Evolutionary conservation across 805 yeast genomes (phyloP), one percentile per base, ranked within the genome.

Genomic region (Saccharomycopsis oosterbeekiorum): DNA sequence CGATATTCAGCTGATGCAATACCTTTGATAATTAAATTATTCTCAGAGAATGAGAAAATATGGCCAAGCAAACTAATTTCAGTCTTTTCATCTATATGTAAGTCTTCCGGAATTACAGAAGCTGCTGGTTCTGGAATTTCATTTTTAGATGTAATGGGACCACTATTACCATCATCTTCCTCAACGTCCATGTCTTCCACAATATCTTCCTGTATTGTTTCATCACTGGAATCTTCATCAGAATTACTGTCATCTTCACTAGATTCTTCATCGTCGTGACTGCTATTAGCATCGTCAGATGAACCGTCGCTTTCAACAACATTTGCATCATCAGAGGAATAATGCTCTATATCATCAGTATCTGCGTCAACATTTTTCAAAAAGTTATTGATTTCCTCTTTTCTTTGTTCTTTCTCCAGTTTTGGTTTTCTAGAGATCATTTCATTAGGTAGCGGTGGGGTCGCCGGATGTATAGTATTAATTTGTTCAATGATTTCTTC

Each of bases 1-100:
- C 92, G 76, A 69, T 84, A 87, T 68, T 94, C 97, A 12, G 96
- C 98, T 1, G 97, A 88, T 1, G 78, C 72, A 14, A 74, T 73
- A 0, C 96, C 94, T 67, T 84, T 83, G 26, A 94, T 77, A 5
- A 94, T 80, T 1, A 88, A 80, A 61, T 87, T 85, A 59, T 78
- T 79, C 51, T 90, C 96, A 8, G 89, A 91, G 10, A 87, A 75
- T 0, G 85, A 84, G 10, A 80, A 78, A 6, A 93, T 75, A 6
- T 75, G 76, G 2, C 99, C 99, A 19, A 91, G 77, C 34, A 77
- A 79, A 65, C 89, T 88, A 14, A 92, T 80, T 0, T 86, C 84
- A 1, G 90, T 84, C 6, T 74, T 73, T n/a, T 75, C 79, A 0
- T 79, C 80, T 24, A 93, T 78, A 14, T 67, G 69, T 65, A 85